Base-by-base conservation (phyloP, 306 rosid species). In the Prunus mume region DNA sequence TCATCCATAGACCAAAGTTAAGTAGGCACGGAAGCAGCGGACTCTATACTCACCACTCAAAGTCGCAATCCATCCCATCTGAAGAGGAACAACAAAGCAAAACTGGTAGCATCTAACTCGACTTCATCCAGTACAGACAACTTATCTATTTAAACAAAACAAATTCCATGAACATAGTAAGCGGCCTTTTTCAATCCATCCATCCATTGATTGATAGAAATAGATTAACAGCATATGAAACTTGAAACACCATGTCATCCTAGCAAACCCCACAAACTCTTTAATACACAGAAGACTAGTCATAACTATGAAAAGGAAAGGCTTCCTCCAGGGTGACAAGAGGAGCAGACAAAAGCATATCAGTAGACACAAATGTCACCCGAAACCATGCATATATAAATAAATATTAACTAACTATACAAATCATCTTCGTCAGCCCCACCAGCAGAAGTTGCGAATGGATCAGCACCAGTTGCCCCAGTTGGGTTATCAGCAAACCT, bases 401-500 rank as follows among this genome's bases (percentile, higher is more conserved):
- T 13, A 2, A 38, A 9, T 2, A 34, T n/a, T 34, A 65, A 65
- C 69, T 10, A 38, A 65, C 69, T 10, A 38, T 65, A 65, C 69
- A 65, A 65, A 19, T 65, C 69, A 6, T 65, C 69, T 56, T 87
- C 91, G 52, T 85, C 91, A 9, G 85, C 90, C 4, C 75, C 90
- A 2, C 32, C 84, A 72, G 82, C 77, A 58, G 85, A 3, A 52
- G 90, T 71, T 50, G 80, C 80, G 49, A 83, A 80, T 32, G 86
- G 81, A 45, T 87, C 89, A 55, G 89, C 76, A 20, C 79, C 88
- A 15, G 75, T 9, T n/a, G 86, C 55, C 65, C 75, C 76, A 54
- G 55, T 15, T 60, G 20, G 78, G 12, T 69, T 30, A 24, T 87
- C 84, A n/a, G 88, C 1, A 74, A 87, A 85, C 83, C 84, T 80